Conservation (phyloP, 169 alveolate genomes). For the Besnoitia besnoiti region DNA sequence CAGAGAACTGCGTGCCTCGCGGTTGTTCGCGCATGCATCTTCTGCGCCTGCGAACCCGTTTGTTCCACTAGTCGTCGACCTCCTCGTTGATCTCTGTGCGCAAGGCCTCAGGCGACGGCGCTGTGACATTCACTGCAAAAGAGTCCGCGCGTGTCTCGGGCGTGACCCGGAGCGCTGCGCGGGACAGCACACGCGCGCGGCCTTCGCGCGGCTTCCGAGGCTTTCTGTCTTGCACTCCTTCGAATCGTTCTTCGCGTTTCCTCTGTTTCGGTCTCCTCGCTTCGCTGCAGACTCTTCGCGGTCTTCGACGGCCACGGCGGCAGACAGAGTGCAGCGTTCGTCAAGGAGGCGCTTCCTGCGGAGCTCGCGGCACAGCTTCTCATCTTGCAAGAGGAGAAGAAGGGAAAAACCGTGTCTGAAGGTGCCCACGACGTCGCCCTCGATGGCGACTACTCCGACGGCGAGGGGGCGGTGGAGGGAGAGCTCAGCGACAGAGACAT, state of each 20-base stretch:
- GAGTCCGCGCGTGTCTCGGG: no score
- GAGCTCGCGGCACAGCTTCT: conserved; percentile 75
- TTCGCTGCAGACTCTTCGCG: conserved; percentile 70
- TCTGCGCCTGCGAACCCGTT: no score
- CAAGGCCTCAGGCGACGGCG: no score
- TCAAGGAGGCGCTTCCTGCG: conserved; percentile 64
- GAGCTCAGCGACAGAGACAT: background rate
- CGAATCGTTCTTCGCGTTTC: background rate
- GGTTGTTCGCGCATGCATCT: no score
- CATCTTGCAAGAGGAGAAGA: conserved; percentile 34
- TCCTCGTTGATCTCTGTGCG: no score
- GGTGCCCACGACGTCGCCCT: conserved; percentile 34
- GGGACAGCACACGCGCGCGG: no score
- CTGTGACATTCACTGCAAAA: no score
- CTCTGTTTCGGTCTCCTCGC: background rate
- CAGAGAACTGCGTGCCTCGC: no score
- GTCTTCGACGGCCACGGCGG: conserved; percentile 84
- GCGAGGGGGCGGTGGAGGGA: background rate
- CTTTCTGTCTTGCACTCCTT: background rate
- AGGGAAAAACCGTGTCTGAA: conserved; percentile 34
- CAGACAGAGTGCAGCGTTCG: conserved; percentile 74
- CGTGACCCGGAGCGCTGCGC: no score
- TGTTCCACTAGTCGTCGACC: no score
- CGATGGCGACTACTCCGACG: background rate
- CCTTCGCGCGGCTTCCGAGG: no score